phyloP scores from a whole-genome alignment of 768 basidiomycete genomes.

The Phylloporus rhodoxanthus region DNA sequence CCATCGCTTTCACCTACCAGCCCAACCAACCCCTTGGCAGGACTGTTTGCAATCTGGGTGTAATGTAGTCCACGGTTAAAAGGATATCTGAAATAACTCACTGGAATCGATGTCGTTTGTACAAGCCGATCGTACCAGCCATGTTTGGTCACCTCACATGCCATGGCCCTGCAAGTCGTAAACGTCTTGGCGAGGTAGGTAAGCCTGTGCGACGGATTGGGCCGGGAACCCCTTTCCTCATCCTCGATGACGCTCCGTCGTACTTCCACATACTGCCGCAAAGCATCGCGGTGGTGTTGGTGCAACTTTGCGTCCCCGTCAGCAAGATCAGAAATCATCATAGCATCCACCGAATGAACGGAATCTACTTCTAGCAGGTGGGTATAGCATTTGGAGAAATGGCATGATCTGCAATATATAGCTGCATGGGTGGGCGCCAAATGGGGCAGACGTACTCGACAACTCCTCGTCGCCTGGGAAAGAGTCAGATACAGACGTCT shows the following conservation, averaged over 20 bases:
- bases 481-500: neutral
- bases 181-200: conserved; percentile 45
- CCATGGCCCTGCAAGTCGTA: conserved; percentile 42
- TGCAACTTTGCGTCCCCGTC: conserved; percentile 32
- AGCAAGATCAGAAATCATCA: conserved; percentile 19
- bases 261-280: conserved; percentile 12
- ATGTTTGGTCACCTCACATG: conserved; percentile 31
- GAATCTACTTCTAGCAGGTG: conserved; percentile 33
- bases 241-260: conserved; percentile 19
- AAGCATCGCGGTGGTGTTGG: conserved; percentile 22
- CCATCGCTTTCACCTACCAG: conserved; percentile 7
- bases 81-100: conserved; percentile 6
- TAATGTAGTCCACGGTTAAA: neutral
- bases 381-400: conserved; percentile 31
- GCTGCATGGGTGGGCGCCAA: conserved; percentile 11
- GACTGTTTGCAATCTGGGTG: conserved; percentile 15
- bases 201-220: conserved; percentile 34
- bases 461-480: conserved; percentile 15
- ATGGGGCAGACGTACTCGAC: conserved; percentile 19
- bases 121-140: conserved; percentile 60
- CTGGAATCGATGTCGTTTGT: conserved; percentile 19
- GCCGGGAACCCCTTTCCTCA: conserved; percentile 34
- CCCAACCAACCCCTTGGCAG: conserved; percentile 10
- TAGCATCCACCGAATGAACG: conserved; percentile 34
- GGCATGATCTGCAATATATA: conserved; percentile 36